Evolutionary conservation across 495 filamentous ascomycete genomes (phyloP).

Genomic region (Pseudomonodictys pantanalensis): DNA sequence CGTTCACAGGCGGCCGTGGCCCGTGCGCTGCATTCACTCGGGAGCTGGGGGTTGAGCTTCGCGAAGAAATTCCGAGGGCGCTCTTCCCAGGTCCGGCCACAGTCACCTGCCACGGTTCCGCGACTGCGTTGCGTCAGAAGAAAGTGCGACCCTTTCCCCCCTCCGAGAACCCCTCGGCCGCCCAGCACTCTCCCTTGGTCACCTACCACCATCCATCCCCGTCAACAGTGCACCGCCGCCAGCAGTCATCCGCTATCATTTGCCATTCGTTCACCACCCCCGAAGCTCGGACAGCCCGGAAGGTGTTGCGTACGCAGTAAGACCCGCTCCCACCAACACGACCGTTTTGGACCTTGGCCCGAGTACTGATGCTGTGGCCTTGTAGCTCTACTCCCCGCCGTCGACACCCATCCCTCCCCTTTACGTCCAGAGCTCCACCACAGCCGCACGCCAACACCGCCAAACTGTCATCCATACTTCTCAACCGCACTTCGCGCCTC

Average conservation of each 20-base stretch:
- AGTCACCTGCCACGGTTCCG: no score
- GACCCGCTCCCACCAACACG: constrained; percentile 5
- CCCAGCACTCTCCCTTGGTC: not conserved
- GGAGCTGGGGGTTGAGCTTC: no score
- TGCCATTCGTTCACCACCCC: constrained; percentile 18
- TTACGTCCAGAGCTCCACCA: not conserved
- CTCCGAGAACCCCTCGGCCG: not conserved
- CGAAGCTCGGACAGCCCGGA: constrained; percentile 25
- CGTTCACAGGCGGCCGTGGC: not conserved
- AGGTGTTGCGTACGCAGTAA: constrained; percentile 24
- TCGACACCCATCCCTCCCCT: not conserved
- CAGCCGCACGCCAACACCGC: constrained; percentile 58
- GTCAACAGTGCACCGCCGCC: constrained; percentile 5
- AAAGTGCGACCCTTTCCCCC: no score
- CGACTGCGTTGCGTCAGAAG: no score
- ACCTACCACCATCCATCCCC: not conserved
- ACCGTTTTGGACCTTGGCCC: not conserved
- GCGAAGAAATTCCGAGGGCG: no score
- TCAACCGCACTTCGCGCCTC: constrained; percentile 64
- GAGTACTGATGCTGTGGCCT: not conserved
- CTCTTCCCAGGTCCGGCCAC: no score
- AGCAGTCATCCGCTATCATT: not conserved
- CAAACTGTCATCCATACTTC: constrained; percentile 80
- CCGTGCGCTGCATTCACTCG: no score
- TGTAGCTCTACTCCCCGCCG: not conserved